Base-by-base conservation (phyloP, 78 protist genomes). In the Neovahlkampfia damariscottae region DNA sequence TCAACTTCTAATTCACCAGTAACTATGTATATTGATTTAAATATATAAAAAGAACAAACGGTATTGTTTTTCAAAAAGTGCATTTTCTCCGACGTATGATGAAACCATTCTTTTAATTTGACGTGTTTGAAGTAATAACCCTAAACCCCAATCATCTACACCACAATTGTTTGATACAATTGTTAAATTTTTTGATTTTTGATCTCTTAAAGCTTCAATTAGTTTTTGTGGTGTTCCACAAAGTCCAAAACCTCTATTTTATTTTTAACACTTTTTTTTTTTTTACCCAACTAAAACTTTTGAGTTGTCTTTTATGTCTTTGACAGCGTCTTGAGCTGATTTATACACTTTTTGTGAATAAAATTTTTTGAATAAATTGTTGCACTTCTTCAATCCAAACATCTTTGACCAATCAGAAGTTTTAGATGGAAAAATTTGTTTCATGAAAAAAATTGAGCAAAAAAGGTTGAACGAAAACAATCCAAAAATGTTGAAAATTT, bases 21-120 rank as follows among this genome's bases (percentile, higher is more conserved):
- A 76, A 76, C 68, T 72, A 58, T 7, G 38, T 50, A 69, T 40
- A 10, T 9, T 10, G 27, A 38, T 9, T 9, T 9, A 29, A 69
- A n/a, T n/a, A n/a, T n/a, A n/a, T 10, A 9, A 10, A 69, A 69
- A 10, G 35, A 29, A 38, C 76, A 72, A 6, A 72, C 76, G 5
- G 40, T 71, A 34, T 78, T 78, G 82, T 69, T 50, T 50, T 50
- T 50, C 62, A 70, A 93, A 93, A 34, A 77, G 76, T 1, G 78
- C 86, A 79, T 93, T 95, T 82, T 95, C 98, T 38, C 98, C 98
- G 28, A 95, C 98, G 62, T 95, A 95, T 27, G 92, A 82, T n/a
- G 95, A 62, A 66, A 95, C 81, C 95, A 95, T 91, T 36, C 93
- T 67, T 75, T 86, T 82, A 79, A 94, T 76, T 79, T 94, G 95